phyloP scores from a whole-genome alignment of 148 eudicot genomes.

The Arctostaphylos glauca region DNA sequence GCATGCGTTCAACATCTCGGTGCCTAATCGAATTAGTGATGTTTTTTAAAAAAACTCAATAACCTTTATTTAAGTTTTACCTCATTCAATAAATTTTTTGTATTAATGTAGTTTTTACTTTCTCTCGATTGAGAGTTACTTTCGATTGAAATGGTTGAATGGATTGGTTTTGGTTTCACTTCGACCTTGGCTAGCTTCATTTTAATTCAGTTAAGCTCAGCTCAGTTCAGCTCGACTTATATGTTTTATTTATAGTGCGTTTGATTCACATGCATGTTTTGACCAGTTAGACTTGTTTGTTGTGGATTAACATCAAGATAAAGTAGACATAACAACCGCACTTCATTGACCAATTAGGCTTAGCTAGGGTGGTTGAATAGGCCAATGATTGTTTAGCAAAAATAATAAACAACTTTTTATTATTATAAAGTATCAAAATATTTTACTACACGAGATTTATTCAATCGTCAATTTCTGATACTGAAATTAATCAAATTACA shows the following conservation, averaged over 20 bases:
- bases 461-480: too few relatives aligned
- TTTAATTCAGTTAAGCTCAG: neutral
- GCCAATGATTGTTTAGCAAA: neutral
- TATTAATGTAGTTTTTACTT: neutral
- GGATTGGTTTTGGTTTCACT: slow-evolving; percentile 1
- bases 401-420: too few relatives aligned
- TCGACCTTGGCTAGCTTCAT: neutral
- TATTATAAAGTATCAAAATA: too few relatives aligned
- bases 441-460: too few relatives aligned
- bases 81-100: neutral
- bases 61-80: too few relatives aligned
- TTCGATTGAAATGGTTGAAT: slow-evolving; percentile 26
- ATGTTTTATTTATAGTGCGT: neutral
- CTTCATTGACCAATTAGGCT: neutral
- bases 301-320: neutral
- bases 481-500: too few relatives aligned
- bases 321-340: neutral
- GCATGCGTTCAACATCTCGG: too few relatives aligned
- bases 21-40: too few relatives aligned
- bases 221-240: neutral
- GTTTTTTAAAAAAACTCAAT: too few relatives aligned
- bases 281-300: neutral
- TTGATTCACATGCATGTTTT: neutral
- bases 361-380: neutral
- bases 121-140: slow-evolving; percentile 31